Evolutionary conservation across 495 filamentous ascomycete species (phyloP), one percentile per base, ranked within the genome.

Genomic region (Penicillium herquei): DNA sequence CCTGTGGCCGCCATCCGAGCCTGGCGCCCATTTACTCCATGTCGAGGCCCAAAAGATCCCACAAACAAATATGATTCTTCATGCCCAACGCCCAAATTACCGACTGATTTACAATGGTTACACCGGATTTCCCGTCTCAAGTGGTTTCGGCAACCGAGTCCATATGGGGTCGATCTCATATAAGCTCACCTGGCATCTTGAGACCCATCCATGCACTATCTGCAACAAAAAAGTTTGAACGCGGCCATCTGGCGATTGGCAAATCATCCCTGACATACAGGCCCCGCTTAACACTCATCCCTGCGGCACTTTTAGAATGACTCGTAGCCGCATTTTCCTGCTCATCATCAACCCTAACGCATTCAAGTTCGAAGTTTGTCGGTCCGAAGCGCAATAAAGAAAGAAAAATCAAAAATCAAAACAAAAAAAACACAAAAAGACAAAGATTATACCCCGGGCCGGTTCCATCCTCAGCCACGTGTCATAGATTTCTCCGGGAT

Each of bases 21-120:
- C 47, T 51, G 48, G 37, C 52, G 52, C 44, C 9, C 33, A 5
- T 49, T 35, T 49, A 16, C 21, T 32, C 21, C 21, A 14, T 10
- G 21, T 49, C 37, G 43, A 42, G 39, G 52, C 60, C 60, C 49
- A 58, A 56, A 52, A 39, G 14, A 30, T 46, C 14, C 3, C 14
- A 9, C 54, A 57, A 57, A 42, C 33, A 37, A 37, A 26, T 26
- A 46, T 45, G 42, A 45, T 49, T 50, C 62, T 67, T 65, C 64
- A 60, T 67, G 64, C 64, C 64, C 64, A 62, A 67, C 54, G 58
- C 57, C 62, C 57, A 51, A 55, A 13, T 56, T 39, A 49, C 58
- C 56, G 56, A 41, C 56, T 49, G 34, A 54, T 63, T 63, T 21
- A 40, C 56, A 63, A 58, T 62, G 32, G 39, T 56, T 33, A 18